phyloP scores from a whole-genome alignment of 2,329 filamentous ascomycete species.

The Paecilomyces sp. region DNA sequence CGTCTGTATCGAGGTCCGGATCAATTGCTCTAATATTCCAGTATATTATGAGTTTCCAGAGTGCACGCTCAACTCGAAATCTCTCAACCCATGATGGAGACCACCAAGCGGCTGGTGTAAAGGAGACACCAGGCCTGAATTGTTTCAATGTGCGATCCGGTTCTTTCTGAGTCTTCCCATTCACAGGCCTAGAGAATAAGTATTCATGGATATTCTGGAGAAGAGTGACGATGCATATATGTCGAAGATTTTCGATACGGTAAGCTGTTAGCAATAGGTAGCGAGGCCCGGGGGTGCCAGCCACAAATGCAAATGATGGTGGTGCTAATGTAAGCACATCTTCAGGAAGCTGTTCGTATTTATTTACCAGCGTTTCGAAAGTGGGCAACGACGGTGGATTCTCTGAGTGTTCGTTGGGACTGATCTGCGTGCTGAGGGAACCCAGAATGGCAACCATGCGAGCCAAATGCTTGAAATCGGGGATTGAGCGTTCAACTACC shows the following conservation, averaged over 20 bases:
- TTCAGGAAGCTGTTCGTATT: background rate
- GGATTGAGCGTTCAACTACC: constrained; percentile 3
- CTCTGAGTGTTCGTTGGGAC: background rate
- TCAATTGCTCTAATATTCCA: constrained; percentile 4
- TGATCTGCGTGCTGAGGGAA: background rate
- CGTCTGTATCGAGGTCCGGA: background rate
- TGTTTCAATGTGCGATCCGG: constrained; percentile 1
- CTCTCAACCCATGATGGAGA: constrained; percentile 5
- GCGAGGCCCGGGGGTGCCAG: background rate
- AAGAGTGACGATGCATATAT: constrained; percentile 3
- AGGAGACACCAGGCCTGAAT: background rate
- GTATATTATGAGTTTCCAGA: constrained; percentile 4
- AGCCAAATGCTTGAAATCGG: constrained; percentile 3
- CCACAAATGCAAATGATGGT: background rate
- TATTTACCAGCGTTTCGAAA: background rate
- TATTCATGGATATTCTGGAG: constrained; percentile 4
- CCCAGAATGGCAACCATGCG: constrained; percentile 5
- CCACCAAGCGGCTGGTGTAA: constrained; percentile 3
- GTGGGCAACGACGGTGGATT: background rate
- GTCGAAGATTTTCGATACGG: constrained; percentile 3
- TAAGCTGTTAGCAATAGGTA: constrained; percentile 5
- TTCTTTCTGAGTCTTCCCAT: background rate
- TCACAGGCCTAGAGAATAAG: background rate
- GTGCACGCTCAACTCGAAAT: constrained; percentile 1
- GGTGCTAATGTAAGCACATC: constrained; percentile 2